Percentiles rank a stretch among this genome's conserved stretches.
These are phyloP conservation scores for Fusarium continuum DNA, from an alignment of 2,329 filamentous ascomycete genomes.

Conservation along the genomic window DNA sequence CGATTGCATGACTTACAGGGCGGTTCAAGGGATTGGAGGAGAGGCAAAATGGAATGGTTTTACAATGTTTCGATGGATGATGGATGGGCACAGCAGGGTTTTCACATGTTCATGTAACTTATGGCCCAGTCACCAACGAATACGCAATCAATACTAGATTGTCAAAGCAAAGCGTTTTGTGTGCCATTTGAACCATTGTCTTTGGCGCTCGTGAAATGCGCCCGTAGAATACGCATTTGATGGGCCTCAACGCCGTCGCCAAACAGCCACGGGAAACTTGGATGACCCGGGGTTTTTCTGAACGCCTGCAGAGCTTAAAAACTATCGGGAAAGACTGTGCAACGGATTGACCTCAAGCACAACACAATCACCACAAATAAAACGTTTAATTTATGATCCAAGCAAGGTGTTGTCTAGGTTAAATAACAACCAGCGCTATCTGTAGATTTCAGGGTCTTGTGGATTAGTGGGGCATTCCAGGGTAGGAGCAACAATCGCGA, in stretches of 20 bases:
- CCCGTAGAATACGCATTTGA: too few relatives aligned
- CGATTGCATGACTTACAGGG: background rate
- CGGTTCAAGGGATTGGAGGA: background rate
- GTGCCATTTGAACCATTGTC: background rate
- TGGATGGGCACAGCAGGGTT: conserved; percentile 1
- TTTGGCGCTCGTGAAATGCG: background rate
- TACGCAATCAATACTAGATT: background rate
- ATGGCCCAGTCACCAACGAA: background rate
- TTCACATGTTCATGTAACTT: conserved; percentile 3
- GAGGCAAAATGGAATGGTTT: background rate
- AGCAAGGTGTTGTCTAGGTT: too few relatives aligned
- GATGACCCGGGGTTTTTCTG: too few relatives aligned
- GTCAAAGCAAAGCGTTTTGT: background rate
- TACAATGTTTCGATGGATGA: background rate
- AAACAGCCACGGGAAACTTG: too few relatives aligned
- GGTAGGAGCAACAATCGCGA: background rate
- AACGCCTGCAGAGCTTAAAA: too few relatives aligned
- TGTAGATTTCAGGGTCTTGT: conserved; percentile 20
- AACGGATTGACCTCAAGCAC: too few relatives aligned
- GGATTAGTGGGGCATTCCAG: background rate
- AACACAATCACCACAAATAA: background rate
- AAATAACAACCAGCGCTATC: too few relatives aligned
- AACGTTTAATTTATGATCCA: too few relatives aligned
- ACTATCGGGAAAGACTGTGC: too few relatives aligned
- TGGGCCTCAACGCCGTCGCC: background rate